Evolutionary conservation across 768 basidiomycete genomes (phyloP).

Genomic region (Mycena sanguinolenta): DNA sequence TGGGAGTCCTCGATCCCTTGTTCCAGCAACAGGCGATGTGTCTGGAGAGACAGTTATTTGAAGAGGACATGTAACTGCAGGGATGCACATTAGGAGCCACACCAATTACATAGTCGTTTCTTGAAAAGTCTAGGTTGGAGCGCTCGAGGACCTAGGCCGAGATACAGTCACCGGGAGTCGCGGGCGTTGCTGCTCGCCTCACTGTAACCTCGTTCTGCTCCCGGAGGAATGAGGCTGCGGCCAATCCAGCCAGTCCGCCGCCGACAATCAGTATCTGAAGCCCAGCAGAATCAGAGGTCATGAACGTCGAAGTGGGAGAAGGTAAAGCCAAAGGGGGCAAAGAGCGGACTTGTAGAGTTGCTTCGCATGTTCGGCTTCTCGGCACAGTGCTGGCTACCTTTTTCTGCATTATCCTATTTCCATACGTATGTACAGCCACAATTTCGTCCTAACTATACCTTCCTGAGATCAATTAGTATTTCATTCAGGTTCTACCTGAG

Average conservation of each 20-base stretch:
- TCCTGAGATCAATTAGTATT: too few relatives aligned
- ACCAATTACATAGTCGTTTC: conserved; percentile 36
- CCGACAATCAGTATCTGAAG: conserved; percentile 32
- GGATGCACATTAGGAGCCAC: conserved; percentile 29
- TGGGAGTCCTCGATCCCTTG: conserved; percentile 30
- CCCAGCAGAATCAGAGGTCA: conserved; percentile 1
- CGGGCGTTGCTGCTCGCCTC: not conserved
- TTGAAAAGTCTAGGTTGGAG: conserved; percentile 33
- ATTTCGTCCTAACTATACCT: too few relatives aligned
- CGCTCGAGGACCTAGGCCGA: conserved; percentile 33
- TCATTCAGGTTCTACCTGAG: too few relatives aligned
- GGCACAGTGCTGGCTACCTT: too few relatives aligned
- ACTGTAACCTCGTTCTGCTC: conserved; percentile 32
- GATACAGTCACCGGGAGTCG: not conserved
- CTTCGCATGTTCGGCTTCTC: too few relatives aligned
- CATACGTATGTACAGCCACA: too few relatives aligned
- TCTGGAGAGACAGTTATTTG: too few relatives aligned
- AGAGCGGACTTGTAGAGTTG: too few relatives aligned
- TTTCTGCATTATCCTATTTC: too few relatives aligned
- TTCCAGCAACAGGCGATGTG: conserved; percentile 27
- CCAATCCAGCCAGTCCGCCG: conserved; percentile 31
- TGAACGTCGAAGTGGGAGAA: not conserved
- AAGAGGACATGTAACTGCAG: conserved; percentile 28
- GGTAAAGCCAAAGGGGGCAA: too few relatives aligned
- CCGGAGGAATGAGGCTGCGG: conserved; percentile 31